Conservation (phyloP, 306 rosid species). For the Cicer yamashitae region DNA sequence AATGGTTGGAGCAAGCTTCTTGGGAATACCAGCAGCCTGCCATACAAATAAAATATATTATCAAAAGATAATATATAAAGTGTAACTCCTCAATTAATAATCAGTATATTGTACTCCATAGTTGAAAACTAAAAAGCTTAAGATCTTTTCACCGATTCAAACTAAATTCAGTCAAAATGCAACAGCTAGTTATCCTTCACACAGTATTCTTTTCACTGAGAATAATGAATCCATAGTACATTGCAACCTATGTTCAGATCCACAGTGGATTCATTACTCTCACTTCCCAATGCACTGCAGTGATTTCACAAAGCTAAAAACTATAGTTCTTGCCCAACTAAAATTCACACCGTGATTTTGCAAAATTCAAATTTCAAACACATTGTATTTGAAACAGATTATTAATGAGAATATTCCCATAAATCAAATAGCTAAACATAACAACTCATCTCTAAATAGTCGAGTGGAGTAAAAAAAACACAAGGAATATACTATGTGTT, state of each 20-base stretch:
- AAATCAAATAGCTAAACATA: not conserved
- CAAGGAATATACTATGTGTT: not conserved
- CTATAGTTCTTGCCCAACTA: too few relatives aligned
- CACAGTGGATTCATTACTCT: too few relatives aligned
- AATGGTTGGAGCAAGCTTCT: conserved; percentile 69
- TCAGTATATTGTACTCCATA: not conserved
- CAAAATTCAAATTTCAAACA: too few relatives aligned
- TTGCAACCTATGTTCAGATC: too few relatives aligned
- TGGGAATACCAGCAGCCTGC: conserved; percentile 77
- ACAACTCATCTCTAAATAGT: not conserved
- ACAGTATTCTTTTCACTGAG: too few relatives aligned
- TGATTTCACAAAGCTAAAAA: too few relatives aligned
- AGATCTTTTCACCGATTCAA: not conserved
- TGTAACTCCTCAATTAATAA: not conserved
- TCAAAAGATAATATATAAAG: too few relatives aligned
- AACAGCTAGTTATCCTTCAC: too few relatives aligned
- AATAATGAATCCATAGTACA: too few relatives aligned
- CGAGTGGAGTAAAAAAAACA: not conserved
- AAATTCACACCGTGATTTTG: too few relatives aligned
- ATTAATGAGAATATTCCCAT: not conserved
- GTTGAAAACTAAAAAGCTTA: not conserved
- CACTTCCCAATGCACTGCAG: too few relatives aligned
- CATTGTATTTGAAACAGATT: not conserved
- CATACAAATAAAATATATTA: not conserved
- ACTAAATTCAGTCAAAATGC: not conserved